Evolutionary conservation across 2,329 filamentous ascomycete genomes (phyloP), one percentile per base, ranked within the genome.

Genomic region (Cephalotrichum gorgonifer): DNA sequence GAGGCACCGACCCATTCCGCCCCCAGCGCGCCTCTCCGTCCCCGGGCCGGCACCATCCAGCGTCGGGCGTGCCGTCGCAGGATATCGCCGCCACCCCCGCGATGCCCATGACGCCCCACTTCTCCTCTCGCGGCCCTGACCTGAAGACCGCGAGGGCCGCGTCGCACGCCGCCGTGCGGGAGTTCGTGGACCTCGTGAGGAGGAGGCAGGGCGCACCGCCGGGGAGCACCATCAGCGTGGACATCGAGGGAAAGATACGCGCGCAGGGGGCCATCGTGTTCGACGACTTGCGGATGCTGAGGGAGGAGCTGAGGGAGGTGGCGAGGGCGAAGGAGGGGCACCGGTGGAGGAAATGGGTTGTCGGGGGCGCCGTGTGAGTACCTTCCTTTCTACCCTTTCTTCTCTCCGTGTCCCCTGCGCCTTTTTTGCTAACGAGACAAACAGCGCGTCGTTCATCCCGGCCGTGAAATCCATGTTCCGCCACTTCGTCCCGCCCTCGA

Each of bases 311-410:
- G 3, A 61, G 66, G 4, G 61, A 60, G 3, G 55, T 76, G 41
- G 64, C 66, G 30, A 71, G 66, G 54, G 61, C 58, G 11, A 71
- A 69, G 1, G 72, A 78, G 58, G 62, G 64, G 30, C 67, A 72
- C 42, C 67, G 76, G 31, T 78, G 75, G 73, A 66, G 74, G 43
- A 67, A 67, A 53, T 76, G 74, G 69, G 55, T 78, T 14, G 57
- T 78, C 1, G 75, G 76, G 3, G 73, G 73, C 1, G 56, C 72
- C 15, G 59, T 77, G 74, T 78, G 56, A 69, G 73, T 64, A 35
- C 28, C 45, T 42, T 8, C 43, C n/a, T 48, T 12, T 30, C 17
- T 30, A 43, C 28, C 20, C 15, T 11, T 12, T 47, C 41, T 28
- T 31, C 31, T 8, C 22, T 20, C 26, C n/a, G n/a, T 12, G n/a